Conservation (phyloP, 2,329 filamentous ascomycete genomes). For the Ceratocystis ficicola region DNA sequence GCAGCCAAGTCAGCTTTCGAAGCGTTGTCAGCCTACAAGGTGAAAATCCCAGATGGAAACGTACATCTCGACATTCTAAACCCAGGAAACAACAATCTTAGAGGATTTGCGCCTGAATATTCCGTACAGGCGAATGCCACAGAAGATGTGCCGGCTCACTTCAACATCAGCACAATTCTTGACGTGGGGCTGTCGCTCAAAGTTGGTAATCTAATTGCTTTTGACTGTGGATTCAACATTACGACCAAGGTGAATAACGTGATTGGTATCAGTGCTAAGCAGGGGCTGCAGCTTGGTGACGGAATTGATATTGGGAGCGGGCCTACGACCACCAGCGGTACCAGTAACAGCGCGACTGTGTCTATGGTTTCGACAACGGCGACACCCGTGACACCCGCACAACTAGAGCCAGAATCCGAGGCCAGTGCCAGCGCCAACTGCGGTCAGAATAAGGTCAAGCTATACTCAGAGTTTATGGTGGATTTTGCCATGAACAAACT, state of each 20-base stretch:
- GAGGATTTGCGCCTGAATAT: slow-evolving; percentile 9
- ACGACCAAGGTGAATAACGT: slow-evolving; percentile 12
- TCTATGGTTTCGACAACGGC: background rate
- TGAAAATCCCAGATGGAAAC: slow-evolving; percentile 10
- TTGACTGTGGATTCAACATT: slow-evolving; percentile 8
- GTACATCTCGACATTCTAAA: slow-evolving; percentile 15
- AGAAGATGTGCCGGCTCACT: slow-evolving; percentile 12
- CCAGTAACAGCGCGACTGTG: background rate
- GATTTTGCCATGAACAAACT: slow-evolving; percentile 11
- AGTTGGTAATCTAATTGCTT: slow-evolving; percentile 4
- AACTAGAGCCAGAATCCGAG: background rate
- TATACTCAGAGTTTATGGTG: slow-evolving; percentile 18
- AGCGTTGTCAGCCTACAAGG: slow-evolving; percentile 9
- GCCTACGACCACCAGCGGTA: background rate
- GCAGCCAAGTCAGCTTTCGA: slow-evolving; percentile 6
- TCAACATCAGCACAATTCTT: slow-evolving; percentile 17
- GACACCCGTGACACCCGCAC: background rate
- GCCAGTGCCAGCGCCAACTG: background rate
- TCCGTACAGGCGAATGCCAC: slow-evolving; percentile 12
- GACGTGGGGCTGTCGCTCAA: slow-evolving; percentile 11
- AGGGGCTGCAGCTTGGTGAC: background rate
- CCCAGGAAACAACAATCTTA: background rate
- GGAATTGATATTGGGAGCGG: background rate
- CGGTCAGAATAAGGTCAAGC: slow-evolving; percentile 13
- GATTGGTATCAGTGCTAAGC: slow-evolving; percentile 6